Evolutionary conservation across 2,329 filamentous ascomycete species (phyloP).

Genomic region (Pestalotiopsis sp.): DNA sequence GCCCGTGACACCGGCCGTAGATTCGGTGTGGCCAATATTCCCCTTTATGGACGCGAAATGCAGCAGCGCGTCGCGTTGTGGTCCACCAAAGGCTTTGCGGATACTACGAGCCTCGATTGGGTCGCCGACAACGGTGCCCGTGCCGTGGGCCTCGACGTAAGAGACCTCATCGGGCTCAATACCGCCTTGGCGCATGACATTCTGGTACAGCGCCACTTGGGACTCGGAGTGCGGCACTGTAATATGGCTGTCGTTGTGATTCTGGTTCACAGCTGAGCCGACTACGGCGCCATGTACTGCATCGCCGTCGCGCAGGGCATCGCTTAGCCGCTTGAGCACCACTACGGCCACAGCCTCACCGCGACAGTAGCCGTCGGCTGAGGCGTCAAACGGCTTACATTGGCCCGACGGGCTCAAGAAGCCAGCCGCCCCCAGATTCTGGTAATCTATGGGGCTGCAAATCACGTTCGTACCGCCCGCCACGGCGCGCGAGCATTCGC

Average conservation of each 20-base stretch:
- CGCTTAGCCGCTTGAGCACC: conserved; percentile 48
- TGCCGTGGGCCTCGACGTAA: conserved; percentile 44
- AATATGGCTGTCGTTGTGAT: conserved; percentile 42
- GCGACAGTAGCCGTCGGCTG: conserved; percentile 55
- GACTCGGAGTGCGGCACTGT: conserved; percentile 39
- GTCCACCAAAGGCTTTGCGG: conserved; percentile 10
- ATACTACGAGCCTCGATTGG: conserved; percentile 28
- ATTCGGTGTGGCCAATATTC: conserved; percentile 22
- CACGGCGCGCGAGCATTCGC: conserved; percentile 35
- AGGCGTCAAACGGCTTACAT: conserved; percentile 39
- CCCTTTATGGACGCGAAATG: conserved; percentile 31
- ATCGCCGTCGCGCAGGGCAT: conserved; percentile 50
- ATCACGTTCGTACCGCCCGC: conserved; percentile 37
- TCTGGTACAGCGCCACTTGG: conserved; percentile 32
- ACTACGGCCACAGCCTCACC: conserved; percentile 51
- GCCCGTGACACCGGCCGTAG: conserved; percentile 19
- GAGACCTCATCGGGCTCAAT: conserved; percentile 28
- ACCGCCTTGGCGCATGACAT: conserved; percentile 29
- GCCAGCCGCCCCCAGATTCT: conserved; percentile 25
- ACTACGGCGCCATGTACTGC: conserved; percentile 42
- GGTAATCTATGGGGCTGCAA: conserved; percentile 28
- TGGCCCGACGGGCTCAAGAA: conserved; percentile 32
- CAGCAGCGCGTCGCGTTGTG: neutral
- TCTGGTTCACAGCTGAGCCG: conserved; percentile 41
- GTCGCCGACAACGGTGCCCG: conserved; percentile 40